Evolutionary conservation across 106 monocot genomes (phyloP), one percentile per base, ranked within the genome.

Genomic region (Allium fistulosum): DNA sequence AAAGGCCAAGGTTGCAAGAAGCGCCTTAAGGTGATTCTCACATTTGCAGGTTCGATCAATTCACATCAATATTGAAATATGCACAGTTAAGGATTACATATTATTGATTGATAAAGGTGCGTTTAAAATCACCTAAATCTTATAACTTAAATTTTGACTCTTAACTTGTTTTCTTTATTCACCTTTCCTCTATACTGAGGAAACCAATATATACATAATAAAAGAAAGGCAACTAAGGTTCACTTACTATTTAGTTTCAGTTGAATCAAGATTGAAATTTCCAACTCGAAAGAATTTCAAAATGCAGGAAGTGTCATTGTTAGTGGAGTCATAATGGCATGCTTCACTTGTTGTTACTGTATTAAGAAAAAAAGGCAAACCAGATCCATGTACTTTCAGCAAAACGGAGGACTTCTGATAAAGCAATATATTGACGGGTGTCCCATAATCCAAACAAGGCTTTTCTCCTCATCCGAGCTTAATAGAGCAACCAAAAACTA

Each of bases 401-500:
- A 61, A 17, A 61, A 61, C 22, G 60, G 60, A 61, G 18, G 60
- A 61, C 17, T 61, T 8, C 17, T 61, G 60, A 7, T 61, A 28
- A 61, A 61, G 26, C 18, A 61, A 8, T 26, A 61, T 6, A 26
- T 61, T 17, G 28, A 28, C 10, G 26, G 60, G 17, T 26, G 26
- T 61, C 60, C 60, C 28, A 28, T 61, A 26, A 61, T 7, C 6
- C 9, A 61, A 61, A 61, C 60, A 28, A 61, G 26, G 60, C 22
- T 61, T 61, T 61, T 61, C 60, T 22, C 60, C 11, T n/a, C 60
- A 61, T 26, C 60, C 17, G 69, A 69, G 58, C 49, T 65, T 18
- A 13, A 69, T 37, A 15, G n/a, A 6, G 85, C 85, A 7, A 85
- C 85, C 57, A 26, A 81, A 16, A 71, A 63, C 57, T 85, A 66